Base-by-base conservation (phyloP, 2,329 filamentous ascomycete genomes). In the Venturia aucupariae region DNA sequence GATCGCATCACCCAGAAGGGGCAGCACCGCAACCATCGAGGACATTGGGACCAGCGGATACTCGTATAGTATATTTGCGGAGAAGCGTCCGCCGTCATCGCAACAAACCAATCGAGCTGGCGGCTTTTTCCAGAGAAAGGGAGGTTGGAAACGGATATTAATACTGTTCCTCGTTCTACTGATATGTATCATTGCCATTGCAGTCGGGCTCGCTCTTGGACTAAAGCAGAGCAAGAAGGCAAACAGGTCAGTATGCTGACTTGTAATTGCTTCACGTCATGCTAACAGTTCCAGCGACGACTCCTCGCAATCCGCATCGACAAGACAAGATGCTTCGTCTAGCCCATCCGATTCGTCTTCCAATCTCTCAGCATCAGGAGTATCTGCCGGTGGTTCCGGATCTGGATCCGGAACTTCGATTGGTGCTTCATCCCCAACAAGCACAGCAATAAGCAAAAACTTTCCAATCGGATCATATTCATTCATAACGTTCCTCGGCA, bases 381-480 rank as follows among this genome's bases (percentile, higher is more conserved):
- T 44, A 13, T 55, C 62, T 55, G 30, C 3, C 3, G 38, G 46
- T 38, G 35, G 35, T 8, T 38, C 35, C 35, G 27, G 35, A 38
- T 38, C 35, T n/a, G 27, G n/a, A 13, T n/a, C 44, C 13, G 46
- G 30, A 39, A 41, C 42, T 27, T 54, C 65, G n/a, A 61, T 67
- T 4, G 67, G 70, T 27, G 64, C 67, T 4, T 70, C 71, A 22
- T 41, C 60, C 15, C 44, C 42, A 24, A 61, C 60, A 42, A 63
- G 70, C 48, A 27, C 64, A 30, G 22, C 61, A 32, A 67, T 71
- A 30, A 24, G 61, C 38, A 48, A 38, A 15, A 71, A 74, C 63
- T 88, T 88, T 69, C 87, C 87, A 1, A 75, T 81, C 1, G 87
- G 87, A 6, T 80, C 82, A n/a, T 89, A 84, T 72, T 78, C 82